Evolutionary conservation across 257 asterid species (phyloP), one percentile per base, ranked within the genome.

Genomic region (Galeopsis tetrahit): DNA sequence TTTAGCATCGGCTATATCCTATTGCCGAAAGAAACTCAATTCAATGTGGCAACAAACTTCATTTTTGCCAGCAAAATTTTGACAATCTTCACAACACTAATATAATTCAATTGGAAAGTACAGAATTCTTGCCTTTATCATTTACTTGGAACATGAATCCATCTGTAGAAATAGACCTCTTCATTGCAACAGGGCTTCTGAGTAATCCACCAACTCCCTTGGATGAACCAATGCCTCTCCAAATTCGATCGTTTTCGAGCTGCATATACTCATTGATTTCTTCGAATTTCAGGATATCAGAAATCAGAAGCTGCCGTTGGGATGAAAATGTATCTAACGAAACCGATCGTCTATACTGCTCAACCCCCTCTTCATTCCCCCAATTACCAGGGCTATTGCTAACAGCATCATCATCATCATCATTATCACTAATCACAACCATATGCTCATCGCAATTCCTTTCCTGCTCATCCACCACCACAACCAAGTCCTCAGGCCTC

Each of bases 381-480:
- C 60, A 5, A 43, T 42, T 39, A 53, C 13, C 5, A 8, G 77
- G 64, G 63, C 70, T 72, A 34, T 70, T 70, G n/a, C 44, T 68
- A 70, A 55, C 60, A 14, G 17, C 59, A 52, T 6, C 21, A 61
- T n/a, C 3, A 67, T 43, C 84, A 14, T 44, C 39, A 57, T 4
- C 40, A 58, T 2, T 68, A 31, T 82, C 84, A 8, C 55, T 28
- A 31, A 46, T 77, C 15, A 70, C 73, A 56, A 71, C 82, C 40
- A 71, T 78, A 39, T 75, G 66, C 28, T 79, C 81, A 4, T 69
- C 71, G 33, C 34, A 70, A 34, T 52, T 44, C 70, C 46, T 62
- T 38, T 78, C 88, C 57, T 67, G 78, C 73, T 83, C 86, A 57
- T 86, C 94, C 44, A 84, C 84, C 66, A 88, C 88, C 71, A 85